phyloP scores from a whole-genome alignment of 176 grass and related monocot species.

The Avena atlantica region DNA sequence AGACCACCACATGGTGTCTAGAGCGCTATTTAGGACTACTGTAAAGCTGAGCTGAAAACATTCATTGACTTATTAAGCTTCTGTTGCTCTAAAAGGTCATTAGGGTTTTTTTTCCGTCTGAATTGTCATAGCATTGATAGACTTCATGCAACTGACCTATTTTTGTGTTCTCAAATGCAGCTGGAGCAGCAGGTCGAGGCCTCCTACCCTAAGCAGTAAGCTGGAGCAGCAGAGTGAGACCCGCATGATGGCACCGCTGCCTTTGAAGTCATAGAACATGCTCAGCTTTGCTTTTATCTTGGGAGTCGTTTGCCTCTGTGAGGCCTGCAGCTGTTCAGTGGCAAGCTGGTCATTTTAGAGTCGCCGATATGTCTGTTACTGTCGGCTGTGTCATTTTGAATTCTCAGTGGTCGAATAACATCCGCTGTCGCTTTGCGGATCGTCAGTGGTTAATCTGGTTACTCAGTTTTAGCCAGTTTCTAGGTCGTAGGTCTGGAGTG shows the following conservation, averaged over 20 bases:
- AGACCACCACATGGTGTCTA: neutral
- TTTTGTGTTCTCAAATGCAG: constrained; percentile 52
- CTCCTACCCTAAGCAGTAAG: constrained; percentile 41
- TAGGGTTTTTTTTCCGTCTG: neutral
- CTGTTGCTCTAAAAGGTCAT: neutral
- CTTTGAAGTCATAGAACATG: constrained; percentile 34
- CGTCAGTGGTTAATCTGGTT: neutral
- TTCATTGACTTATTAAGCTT: neutral
- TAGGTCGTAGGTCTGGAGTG: neutral
- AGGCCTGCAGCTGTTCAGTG: constrained; percentile 42
- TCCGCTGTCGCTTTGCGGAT: neutral
- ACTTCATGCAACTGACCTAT: neutral
- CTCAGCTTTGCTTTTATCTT: too few relatives aligned
- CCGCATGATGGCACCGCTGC: neutral
- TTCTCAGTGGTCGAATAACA: constrained; percentile 5
- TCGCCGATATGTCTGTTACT: neutral
- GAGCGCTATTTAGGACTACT: neutral
- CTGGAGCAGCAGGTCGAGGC: constrained; percentile 46
- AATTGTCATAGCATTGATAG: neutral
- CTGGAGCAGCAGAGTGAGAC: neutral
- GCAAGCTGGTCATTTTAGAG: neutral
- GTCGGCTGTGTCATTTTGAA: neutral
- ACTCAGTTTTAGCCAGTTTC: neutral
- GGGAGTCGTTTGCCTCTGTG: neutral
- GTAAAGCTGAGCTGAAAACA: neutral